Conservation (phyloP, 495 filamentous ascomycete species). For the Darksidea phi region DNA sequence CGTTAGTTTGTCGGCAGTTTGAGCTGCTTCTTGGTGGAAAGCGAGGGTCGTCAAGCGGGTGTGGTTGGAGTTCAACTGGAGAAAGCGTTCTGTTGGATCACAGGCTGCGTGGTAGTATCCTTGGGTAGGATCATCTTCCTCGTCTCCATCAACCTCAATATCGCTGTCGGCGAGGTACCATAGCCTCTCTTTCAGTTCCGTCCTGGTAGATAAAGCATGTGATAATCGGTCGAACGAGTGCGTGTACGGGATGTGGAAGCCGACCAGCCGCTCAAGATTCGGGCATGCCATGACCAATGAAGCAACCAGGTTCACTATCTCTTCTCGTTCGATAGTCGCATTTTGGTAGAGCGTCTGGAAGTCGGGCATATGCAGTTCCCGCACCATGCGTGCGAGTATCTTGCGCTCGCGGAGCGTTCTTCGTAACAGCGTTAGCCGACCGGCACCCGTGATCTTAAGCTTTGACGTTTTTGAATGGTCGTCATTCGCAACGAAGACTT, state of each 20-base stretch:
- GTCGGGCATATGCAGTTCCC: slow-evolving; percentile 70
- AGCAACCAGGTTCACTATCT: slow-evolving; percentile 70
- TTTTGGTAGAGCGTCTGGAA: slow-evolving; percentile 47
- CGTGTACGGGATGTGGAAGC: slow-evolving; percentile 67
- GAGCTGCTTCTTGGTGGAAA: slow-evolving; percentile 60
- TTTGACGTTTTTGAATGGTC: slow-evolving; percentile 61
- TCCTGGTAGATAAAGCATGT: slow-evolving; percentile 74
- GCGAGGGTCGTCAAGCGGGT: slow-evolving; percentile 68
- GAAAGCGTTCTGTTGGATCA: slow-evolving; percentile 65
- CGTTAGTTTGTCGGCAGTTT: slow-evolving; percentile 48
- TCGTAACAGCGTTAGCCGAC: slow-evolving; percentile 70
- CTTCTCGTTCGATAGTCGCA: slow-evolving; percentile 52
- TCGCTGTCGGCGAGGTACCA: slow-evolving; percentile 65
- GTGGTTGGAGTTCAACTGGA: slow-evolving; percentile 71
- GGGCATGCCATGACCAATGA: slow-evolving; percentile 85
- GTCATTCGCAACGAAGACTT: slow-evolving; percentile 68
- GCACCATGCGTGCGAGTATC: slow-evolving; percentile 69
- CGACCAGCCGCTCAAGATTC: slow-evolving; percentile 73
- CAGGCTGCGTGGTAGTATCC: slow-evolving; percentile 55
- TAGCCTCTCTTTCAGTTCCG: slow-evolving; percentile 70
- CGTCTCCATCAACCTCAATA: slow-evolving; percentile 26
- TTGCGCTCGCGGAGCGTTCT: slow-evolving; percentile 71
- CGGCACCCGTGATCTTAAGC: slow-evolving; percentile 64
- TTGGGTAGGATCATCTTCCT: slow-evolving; percentile 34
- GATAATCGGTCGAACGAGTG: slow-evolving; percentile 73